A percentile compares a stretch with the other conserved stretches of the same genome.
Conservation (phyloP, 805 yeast species). For the Pichia deserticola region DNA sequence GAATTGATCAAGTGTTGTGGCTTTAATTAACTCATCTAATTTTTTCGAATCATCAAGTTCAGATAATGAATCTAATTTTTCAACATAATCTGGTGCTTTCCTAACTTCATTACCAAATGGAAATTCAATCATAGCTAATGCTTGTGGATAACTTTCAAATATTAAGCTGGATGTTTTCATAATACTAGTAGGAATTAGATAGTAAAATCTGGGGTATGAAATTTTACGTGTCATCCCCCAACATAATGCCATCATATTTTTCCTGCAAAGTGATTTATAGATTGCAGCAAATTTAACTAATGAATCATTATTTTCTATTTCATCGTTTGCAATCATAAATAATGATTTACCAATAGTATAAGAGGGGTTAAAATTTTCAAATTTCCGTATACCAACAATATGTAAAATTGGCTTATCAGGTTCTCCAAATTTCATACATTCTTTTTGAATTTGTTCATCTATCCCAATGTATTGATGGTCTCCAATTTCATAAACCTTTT, state of each 20-base stretch:
- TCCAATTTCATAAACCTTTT: constrained; percentile 39
- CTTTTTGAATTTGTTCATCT: constrained; percentile 2
- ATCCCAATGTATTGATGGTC: constrained; percentile 30
- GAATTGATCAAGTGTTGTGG: constrained; percentile 25
- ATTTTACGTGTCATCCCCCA: constrained; percentile 59
- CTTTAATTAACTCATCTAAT: constrained; percentile 19
- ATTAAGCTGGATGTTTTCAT: constrained; percentile 12
- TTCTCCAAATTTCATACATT: constrained; percentile 22
- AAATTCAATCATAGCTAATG: constrained; percentile 58
- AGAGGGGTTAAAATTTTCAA: constrained; percentile 38
- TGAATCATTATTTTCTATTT: constrained; percentile 53
- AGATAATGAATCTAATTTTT: constrained; percentile 18
- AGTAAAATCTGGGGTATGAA: constrained; percentile 49
- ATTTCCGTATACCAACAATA: constrained; percentile 58
- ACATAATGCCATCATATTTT: constrained; percentile 53
- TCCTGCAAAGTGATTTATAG: constrained; percentile 48
- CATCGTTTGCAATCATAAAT: constrained; percentile 61
- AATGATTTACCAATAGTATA: constrained; percentile 48
- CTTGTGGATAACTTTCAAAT: constrained; percentile 45
- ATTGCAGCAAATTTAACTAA: constrained; percentile 58
- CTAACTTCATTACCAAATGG: constrained; percentile 78
- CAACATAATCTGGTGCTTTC: constrained; percentile 40
- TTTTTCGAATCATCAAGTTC: constrained; percentile 12
- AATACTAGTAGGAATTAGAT: constrained; percentile 47
- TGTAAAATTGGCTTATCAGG: constrained; percentile 44